A percentile compares a stretch with the other conserved stretches of the same genome.
These are phyloP conservation scores for Exobasidium cylindrosporum DNA, from an alignment of 1,284 basidiomycete species.

Conservation along the genomic window DNA sequence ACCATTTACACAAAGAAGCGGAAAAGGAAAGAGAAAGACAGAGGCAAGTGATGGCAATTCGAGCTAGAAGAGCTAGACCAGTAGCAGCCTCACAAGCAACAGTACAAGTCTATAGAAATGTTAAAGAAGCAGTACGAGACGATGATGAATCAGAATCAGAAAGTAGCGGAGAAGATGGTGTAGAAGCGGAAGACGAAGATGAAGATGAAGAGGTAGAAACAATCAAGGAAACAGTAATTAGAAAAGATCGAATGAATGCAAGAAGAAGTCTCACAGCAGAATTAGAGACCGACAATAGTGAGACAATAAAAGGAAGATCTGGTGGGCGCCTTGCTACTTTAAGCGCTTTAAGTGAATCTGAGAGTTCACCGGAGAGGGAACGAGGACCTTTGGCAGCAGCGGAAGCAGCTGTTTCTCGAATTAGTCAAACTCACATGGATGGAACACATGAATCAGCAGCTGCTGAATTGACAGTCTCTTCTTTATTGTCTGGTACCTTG, in stretches of 20 bases:
- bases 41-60: slow-evolving; percentile 60
- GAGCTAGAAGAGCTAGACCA: slow-evolving; percentile 85
- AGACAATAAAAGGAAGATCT: background rate
- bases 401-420: background rate
- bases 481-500: slow-evolving; percentile 5
- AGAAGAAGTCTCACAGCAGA: background rate
- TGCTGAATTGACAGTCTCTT: slow-evolving; percentile 9
- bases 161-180: background rate
- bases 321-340: background rate
- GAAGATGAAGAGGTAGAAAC: slow-evolving; percentile 74
- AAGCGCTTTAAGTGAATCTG: background rate
- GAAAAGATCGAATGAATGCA: background rate
- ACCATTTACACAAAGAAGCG: slow-evolving; percentile 60
- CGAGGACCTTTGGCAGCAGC: background rate
- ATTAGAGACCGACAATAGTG: background rate
- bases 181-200: slow-evolving; percentile 21
- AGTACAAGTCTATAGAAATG: slow-evolving; percentile 83
- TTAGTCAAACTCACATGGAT: background rate
- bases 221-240: background rate
- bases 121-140: slow-evolving; percentile 86
- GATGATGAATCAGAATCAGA: slow-evolving; percentile 58
- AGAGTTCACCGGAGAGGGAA: slow-evolving; percentile 4
- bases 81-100: slow-evolving; percentile 84
- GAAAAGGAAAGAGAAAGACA: slow-evolving; percentile 58
- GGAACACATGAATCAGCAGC: slow-evolving; percentile 61